A percentile compares a stretch with the other conserved stretches of the same genome.
Evolutionary conservation across 805 yeast genomes (phyloP).

Genomic region (Metschnikowia shivogae): DNA sequence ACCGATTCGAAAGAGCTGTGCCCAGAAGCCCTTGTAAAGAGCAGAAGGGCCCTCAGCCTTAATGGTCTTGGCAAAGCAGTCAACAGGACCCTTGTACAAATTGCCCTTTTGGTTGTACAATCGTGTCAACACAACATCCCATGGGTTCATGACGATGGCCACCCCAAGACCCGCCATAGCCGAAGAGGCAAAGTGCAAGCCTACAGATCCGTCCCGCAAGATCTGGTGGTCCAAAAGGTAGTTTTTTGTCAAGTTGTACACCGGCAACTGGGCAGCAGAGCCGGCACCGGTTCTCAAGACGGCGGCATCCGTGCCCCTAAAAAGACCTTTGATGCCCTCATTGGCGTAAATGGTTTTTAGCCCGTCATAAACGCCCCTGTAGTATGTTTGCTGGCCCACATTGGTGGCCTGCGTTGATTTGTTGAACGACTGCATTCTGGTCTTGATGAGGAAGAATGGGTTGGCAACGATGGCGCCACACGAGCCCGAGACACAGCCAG

Average conservation of each 20-base stretch:
- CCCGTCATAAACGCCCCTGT: constrained; percentile 67
- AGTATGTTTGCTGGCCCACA: constrained; percentile 92
- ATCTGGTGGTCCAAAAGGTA: constrained; percentile 51
- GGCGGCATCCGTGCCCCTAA: constrained; percentile 93
- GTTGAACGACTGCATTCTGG: constrained; percentile 94
- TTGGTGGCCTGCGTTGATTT: constrained; percentile 38
- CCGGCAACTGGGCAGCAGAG: constrained; percentile 90
- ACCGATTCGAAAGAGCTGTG: constrained; percentile 86
- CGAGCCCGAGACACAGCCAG: constrained; percentile 83
- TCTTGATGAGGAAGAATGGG: constrained; percentile 88
- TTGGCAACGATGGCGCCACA: constrained; percentile 89
- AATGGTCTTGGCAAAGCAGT: constrained; percentile 82
- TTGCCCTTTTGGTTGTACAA: constrained; percentile 92
- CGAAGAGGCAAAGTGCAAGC: constrained; percentile 67
- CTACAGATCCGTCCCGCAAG: constrained; percentile 56
- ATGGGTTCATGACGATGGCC: constrained; percentile 93
- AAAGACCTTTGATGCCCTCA: constrained; percentile 78
- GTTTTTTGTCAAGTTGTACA: constrained; percentile 74
- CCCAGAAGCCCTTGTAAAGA: constrained; percentile 90
- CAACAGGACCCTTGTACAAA: constrained; percentile 80
- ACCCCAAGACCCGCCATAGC: constrained; percentile 88
- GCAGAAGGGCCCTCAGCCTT: constrained; percentile 81
- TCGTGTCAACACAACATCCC: constrained; percentile 93
- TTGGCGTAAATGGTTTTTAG: constrained; percentile 51
- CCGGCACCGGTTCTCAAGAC: constrained; percentile 92